These are phyloP conservation scores for Phialophora verrucosa DNA, from an alignment of 2,329 filamentous ascomycete genomes.

Conservation along the genomic window DNA sequence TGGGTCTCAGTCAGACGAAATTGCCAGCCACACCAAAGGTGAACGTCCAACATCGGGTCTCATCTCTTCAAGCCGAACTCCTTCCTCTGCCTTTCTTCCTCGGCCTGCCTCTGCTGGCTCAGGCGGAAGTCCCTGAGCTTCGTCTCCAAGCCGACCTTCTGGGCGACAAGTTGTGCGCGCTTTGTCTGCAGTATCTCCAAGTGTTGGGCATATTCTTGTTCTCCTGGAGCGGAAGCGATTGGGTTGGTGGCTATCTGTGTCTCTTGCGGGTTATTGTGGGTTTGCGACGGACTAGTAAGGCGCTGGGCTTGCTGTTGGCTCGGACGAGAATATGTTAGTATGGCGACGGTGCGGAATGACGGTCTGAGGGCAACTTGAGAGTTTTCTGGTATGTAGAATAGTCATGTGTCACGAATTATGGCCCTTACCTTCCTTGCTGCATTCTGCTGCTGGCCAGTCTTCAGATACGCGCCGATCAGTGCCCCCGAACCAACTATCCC, in stretches of 20 bases:
- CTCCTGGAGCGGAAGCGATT: background rate
- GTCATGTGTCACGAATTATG: background rate
- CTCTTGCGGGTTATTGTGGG: background rate
- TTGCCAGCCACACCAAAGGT: background rate
- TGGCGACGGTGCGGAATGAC: background rate
- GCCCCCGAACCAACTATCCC: conserved; percentile 34
- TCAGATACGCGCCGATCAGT: conserved; percentile 32
- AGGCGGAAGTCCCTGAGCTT: conserved; percentile 28
- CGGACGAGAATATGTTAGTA: background rate
- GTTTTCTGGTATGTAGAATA: background rate
- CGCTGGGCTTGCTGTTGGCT: background rate
- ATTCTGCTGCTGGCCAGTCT: conserved; percentile 26
- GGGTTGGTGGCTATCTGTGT: conserved; percentile 1
- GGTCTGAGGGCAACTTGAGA: background rate
- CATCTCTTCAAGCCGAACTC: conserved; percentile 24
- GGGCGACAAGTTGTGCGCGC: conserved; percentile 24
- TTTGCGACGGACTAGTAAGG: background rate
- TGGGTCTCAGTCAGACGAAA: background rate
- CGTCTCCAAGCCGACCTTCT: conserved; percentile 32
- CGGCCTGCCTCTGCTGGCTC: conserved; percentile 19
- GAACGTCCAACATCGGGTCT: background rate
- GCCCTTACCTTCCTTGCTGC: conserved; percentile 16
- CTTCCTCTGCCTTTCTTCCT: conserved; percentile 28
- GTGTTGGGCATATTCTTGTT: conserved; percentile 12
- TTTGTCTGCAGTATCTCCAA: conserved; percentile 28